Evolutionary conservation across 495 filamentous ascomycete species (phyloP).

Genomic region (Alectoria sarmentosa): DNA sequence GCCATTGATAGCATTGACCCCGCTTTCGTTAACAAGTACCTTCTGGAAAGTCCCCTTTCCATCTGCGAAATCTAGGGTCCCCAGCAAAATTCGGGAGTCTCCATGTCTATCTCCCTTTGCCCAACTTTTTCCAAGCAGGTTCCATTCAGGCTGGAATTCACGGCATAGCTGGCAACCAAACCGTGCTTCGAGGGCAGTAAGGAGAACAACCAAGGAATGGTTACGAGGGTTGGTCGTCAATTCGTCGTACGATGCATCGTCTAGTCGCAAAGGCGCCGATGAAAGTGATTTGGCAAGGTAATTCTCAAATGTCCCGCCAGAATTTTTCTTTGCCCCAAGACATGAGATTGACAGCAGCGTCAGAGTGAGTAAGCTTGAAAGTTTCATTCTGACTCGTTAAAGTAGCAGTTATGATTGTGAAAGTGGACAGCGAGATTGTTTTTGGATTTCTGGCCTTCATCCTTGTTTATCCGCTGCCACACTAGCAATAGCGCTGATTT

Average conservation of each 20-base stretch:
- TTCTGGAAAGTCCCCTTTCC: conserved; percentile 84
- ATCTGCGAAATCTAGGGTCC: conserved; percentile 80
- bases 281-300: conserved; percentile 62
- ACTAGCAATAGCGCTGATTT: background rate
- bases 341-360: conserved; percentile 32
- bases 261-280: conserved; percentile 63
- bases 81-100: conserved; percentile 68
- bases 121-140: conserved; percentile 84
- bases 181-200: conserved; percentile 79
- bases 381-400: conserved; percentile 39
- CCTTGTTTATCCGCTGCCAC: background rate
- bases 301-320: conserved; percentile 52
- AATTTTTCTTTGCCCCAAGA: conserved; percentile 47
- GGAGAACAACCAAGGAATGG: conserved; percentile 72
- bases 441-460: conserved; percentile 13
- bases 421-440: no score
- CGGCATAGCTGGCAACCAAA: conserved; percentile 83
- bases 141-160: conserved; percentile 93
- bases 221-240: conserved; percentile 72
- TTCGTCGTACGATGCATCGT: conserved; percentile 65
- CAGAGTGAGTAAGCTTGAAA: conserved; percentile 48
- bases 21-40: conserved; percentile 42
- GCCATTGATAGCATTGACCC: background rate
- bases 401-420: conserved; percentile 34
- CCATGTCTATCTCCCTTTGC: conserved; percentile 66